Percentiles rank a stretch among this genome's conserved stretches.
Evolutionary conservation across 768 basidiomycete genomes (phyloP).

Genomic region (Podaxis sp.): DNA sequence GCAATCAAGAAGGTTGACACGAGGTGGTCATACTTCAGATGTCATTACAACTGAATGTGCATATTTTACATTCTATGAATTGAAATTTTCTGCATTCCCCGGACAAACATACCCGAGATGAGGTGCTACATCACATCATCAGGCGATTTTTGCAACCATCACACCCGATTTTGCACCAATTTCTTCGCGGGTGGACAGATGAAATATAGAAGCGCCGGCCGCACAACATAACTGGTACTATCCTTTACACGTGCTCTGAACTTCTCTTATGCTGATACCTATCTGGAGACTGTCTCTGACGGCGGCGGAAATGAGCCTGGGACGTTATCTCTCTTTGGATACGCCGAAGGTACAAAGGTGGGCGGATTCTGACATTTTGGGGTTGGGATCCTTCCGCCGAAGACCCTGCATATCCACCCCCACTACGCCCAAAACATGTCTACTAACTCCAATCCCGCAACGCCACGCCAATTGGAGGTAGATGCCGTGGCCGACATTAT

Average conservation of each 20-base stretch:
- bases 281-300: conserved; percentile 6
- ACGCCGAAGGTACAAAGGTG: conserved; percentile 3
- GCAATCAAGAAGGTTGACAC: conserved; percentile 1
- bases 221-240: conserved; percentile 1
- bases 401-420: not conserved
- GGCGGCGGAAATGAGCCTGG: conserved; percentile 16
- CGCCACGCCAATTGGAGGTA: conserved; percentile 3
- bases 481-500: conserved; percentile 23
- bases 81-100: not conserved
- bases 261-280: conserved; percentile 7
- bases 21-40: not conserved
- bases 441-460: not conserved
- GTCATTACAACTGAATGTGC: not conserved
- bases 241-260: not conserved
- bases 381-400: not conserved
- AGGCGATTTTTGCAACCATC: not conserved
- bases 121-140: not conserved
- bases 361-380: not conserved
- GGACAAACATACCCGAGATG: not conserved
- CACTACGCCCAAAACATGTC: not conserved
- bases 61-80: not conserved
- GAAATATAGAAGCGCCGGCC: not conserved
- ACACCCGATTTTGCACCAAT: not conserved
- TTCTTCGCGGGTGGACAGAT: not conserved
- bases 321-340: conserved; percentile 1